Evolutionary conservation across 2,329 filamentous ascomycete genomes (phyloP).

Genomic region (Dactylellina leptospora): DNA sequence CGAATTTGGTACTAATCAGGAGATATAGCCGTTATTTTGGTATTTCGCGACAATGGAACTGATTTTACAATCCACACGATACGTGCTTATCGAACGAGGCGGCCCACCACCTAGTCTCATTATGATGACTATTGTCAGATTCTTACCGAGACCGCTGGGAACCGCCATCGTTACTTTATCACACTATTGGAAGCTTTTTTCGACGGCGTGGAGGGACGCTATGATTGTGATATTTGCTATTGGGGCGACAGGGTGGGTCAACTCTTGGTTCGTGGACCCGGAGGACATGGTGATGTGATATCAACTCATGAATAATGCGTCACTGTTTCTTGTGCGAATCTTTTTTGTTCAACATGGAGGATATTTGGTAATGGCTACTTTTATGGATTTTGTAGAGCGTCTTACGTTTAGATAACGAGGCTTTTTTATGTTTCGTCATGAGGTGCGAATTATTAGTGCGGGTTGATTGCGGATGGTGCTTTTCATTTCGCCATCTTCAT

Average conservation of each 20-base stretch:
- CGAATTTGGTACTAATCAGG: not conserved
- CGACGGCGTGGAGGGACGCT: conserved; percentile 57
- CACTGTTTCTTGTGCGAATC: not conserved
- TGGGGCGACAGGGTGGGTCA: conserved; percentile 57
- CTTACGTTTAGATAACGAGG: conserved; percentile 11
- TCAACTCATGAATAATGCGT: not conserved
- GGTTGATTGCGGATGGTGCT: not conserved
- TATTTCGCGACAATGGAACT: conserved; percentile 82
- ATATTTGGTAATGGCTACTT: not conserved
- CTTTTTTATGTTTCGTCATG: not conserved
- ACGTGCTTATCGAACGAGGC: conserved; percentile 71
- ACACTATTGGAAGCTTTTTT: conserved; percentile 58
- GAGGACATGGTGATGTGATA: conserved; percentile 6
- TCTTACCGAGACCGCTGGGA: conserved; percentile 71
- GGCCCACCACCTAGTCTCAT: conserved; percentile 69
- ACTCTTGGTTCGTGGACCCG: conserved; percentile 51
- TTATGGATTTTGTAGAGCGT: too few relatives aligned
- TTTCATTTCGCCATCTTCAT: not conserved
- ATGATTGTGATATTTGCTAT: conserved; percentile 57
- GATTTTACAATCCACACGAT: conserved; percentile 74
- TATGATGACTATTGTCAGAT: conserved; percentile 70
- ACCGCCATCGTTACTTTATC: conserved; percentile 55
- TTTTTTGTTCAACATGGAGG: too few relatives aligned
- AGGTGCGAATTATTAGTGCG: conserved; percentile 6
- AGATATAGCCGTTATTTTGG: conserved; percentile 72